Conservation (phyloP, 2,329 filamentous ascomycete genomes). For the Escovopsis weberi region DNA sequence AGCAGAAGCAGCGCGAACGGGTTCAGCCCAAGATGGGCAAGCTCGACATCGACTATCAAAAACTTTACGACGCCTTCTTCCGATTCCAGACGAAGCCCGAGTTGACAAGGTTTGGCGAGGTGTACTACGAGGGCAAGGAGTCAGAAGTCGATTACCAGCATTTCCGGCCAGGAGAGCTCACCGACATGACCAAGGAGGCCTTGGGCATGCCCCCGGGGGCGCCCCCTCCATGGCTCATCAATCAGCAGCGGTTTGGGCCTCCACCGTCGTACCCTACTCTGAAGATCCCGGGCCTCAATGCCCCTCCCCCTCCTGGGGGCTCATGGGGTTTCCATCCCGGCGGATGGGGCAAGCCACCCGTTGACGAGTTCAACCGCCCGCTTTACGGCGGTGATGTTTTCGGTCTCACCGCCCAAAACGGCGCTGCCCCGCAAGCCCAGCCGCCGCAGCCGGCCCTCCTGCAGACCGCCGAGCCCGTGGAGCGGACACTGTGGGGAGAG, state of each 20-base stretch:
- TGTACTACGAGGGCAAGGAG: conserved; percentile 99
- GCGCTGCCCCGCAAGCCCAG: conserved; percentile 21
- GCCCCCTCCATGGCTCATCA: conserved; percentile 93
- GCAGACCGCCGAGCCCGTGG: conserved; percentile 58
- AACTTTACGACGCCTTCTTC: conserved; percentile 97
- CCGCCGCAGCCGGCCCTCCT: conserved; percentile 26
- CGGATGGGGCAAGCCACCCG: conserved; percentile 88
- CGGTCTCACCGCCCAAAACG: conserved; percentile 45
- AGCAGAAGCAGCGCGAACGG: conserved; percentile 89
- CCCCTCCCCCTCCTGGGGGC: conserved; percentile 75
- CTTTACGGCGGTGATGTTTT: conserved; percentile 93
- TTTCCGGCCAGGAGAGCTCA: conserved; percentile 78
- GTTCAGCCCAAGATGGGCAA: conserved; percentile 95
- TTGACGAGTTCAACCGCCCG: conserved; percentile 84
- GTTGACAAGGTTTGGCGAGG: conserved; percentile 86
- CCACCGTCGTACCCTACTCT: conserved; percentile 92
- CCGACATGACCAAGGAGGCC: conserved; percentile 79
- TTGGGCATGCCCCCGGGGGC: conserved; percentile 86
- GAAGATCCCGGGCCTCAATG: conserved; percentile 87
- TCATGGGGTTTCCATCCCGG: conserved; percentile 93
- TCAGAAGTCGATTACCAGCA: conserved; percentile 90
- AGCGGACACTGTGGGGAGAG: conserved; percentile 84
- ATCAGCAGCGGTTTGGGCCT: conserved; percentile 85
- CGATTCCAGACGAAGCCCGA: conserved; percentile 92
- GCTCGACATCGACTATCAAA: conserved; percentile 96